Evolutionary conservation across 148 eudicot genomes (phyloP).

Genomic region (Hydrangea macrophylla): DNA sequence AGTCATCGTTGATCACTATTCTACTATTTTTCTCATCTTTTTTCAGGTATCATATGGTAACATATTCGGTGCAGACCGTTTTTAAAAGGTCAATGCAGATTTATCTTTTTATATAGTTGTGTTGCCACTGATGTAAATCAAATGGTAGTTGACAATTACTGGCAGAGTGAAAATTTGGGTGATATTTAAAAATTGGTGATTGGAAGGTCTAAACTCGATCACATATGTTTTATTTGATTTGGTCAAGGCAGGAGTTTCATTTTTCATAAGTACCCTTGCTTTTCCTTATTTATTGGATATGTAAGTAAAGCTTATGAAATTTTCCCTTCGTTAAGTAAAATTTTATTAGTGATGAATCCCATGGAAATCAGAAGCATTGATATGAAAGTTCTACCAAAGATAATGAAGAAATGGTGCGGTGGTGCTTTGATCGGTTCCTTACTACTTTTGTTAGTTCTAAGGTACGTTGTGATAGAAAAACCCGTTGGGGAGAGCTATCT

Average conservation of each 20-base stretch:
- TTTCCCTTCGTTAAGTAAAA: neutral
- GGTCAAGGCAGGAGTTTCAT: neutral
- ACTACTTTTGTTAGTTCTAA: slow-evolving; percentile 4
- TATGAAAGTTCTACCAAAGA: neutral
- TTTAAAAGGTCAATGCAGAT: neutral
- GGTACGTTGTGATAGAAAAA: slow-evolving; percentile 1
- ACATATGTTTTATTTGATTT: neutral
- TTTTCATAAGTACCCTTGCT: neutral
- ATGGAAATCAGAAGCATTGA: slow-evolving; percentile 1
- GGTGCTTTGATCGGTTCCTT: slow-evolving; percentile 10
- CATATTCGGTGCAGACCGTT: neutral
- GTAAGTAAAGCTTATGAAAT: neutral
- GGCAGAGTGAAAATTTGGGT: neutral
- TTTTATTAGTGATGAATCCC: neutral
- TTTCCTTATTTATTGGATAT: no score
- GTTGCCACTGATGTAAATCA: neutral
- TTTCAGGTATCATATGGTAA: neutral
- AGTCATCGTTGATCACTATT: neutral
- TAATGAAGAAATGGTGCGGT: neutral
- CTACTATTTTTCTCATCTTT: neutral
- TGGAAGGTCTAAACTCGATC: neutral
- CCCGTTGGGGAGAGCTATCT: neutral
- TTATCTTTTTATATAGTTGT: neutral
- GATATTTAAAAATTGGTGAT: neutral
- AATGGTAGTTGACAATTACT: neutral